Evolutionary conservation across 345 rosid genomes (phyloP).

Genomic region (Acer yangbiense): DNA sequence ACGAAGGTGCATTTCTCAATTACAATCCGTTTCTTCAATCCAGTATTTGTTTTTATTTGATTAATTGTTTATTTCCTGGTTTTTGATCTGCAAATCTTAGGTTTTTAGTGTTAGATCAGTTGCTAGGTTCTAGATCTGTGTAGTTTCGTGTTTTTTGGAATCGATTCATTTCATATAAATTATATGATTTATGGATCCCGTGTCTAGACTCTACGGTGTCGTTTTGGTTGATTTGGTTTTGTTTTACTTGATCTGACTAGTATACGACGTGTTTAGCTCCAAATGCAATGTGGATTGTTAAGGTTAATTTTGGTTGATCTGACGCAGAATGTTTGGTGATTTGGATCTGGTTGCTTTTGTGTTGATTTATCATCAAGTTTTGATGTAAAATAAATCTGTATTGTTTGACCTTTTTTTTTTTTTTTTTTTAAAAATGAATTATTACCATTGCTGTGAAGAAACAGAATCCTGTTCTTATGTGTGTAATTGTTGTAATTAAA

Average conservation of each 20-base stretch:
- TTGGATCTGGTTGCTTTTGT: slow-evolving; percentile 19
- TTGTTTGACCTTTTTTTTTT: neutral
- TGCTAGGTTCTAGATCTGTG: slow-evolving; percentile 52
- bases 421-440: neutral
- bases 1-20: slow-evolving; percentile 61
- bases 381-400: slow-evolving; percentile 7
- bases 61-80: neutral
- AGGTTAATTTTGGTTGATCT: slow-evolving; percentile 22
- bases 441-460: neutral
- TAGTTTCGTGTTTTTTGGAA: slow-evolving; percentile 7
- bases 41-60: neutral
- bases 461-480: neutral
- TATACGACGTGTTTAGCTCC: neutral
- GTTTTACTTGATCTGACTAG: slow-evolving; percentile 32
- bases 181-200: neutral
- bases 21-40: slow-evolving; percentile 17
- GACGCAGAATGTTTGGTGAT: slow-evolving; percentile 2
- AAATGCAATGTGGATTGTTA: slow-evolving; percentile 28
- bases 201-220: neutral
- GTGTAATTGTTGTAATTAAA: slow-evolving; percentile 21
- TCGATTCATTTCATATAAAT: neutral
- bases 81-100: slow-evolving; percentile 10
- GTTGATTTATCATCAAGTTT: neutral
- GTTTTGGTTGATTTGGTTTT: slow-evolving; percentile 14
- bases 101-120: slow-evolving; percentile 36